Base-by-base conservation (phyloP, 139 green algal species). In the Spirogloea muscicola region DNA sequence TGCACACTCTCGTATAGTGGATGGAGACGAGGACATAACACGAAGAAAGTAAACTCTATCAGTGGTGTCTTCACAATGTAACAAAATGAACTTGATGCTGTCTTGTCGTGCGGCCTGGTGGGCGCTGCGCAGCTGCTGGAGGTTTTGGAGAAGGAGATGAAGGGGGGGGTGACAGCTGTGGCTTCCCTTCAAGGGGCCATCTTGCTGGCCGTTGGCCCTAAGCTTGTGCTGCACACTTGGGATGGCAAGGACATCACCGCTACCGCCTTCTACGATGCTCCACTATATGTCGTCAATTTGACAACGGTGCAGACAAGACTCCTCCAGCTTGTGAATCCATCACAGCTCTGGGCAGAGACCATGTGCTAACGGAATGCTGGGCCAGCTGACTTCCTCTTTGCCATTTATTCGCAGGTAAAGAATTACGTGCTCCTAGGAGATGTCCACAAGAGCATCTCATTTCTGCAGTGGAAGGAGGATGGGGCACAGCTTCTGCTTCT, bases 341-440 rank as follows among this genome's bases (percentile, higher is more conserved):
- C n/a, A n/a, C n/a, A n/a, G n/a, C n/a, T n/a, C n/a, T n/a, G n/a
- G n/a, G n/a, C n/a, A n/a, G n/a, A n/a, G n/a, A n/a, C n/a, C n/a
- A n/a, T n/a, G n/a, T n/a, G n/a, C n/a, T n/a, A n/a, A n/a, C n/a
- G n/a, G n/a, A n/a, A n/a, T n/a, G n/a, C n/a, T n/a, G n/a, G n/a
- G n/a, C n/a, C n/a, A n/a, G n/a, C n/a, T n/a, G n/a, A n/a, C n/a
- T n/a, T n/a, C n/a, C n/a, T n/a, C n/a, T n/a, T n/a, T n/a, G n/a
- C n/a, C n/a, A n/a, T n/a, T n/a, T n/a, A n/a, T n/a, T 4, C 63
- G 29, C 69, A 77, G 69, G 84, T 97, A 29, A 97, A 97, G 79
- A 90, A 91, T 68, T 97, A 89, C 71, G 61, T 96, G 39, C 77
- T 96, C 61, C 64, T 92, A 38, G 87, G 89, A 0, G 89, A 96